Conservation (phyloP, 2,329 filamentous ascomycete genomes). For the Stenocarpella maydis region DNA sequence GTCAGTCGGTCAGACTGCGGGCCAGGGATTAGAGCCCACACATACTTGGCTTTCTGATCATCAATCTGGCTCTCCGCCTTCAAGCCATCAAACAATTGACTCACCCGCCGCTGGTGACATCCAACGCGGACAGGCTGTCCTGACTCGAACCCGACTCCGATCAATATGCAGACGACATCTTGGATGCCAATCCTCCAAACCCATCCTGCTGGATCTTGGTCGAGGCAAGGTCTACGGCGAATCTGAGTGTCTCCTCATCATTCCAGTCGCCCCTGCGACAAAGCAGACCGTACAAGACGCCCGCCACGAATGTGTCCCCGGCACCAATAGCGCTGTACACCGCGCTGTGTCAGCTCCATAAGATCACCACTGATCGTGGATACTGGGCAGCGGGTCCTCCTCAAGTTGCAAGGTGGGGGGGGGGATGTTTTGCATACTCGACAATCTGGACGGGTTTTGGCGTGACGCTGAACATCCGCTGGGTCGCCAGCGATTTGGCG, state of each 20-base stretch:
- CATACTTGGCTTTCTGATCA: slow-evolving; percentile 7
- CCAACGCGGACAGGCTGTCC: not conserved
- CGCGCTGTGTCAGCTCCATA: slow-evolving; percentile 25
- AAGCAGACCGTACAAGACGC: slow-evolving; percentile 70
- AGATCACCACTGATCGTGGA: slow-evolving; percentile 3
- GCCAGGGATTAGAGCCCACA: slow-evolving; percentile 16
- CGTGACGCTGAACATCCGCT: slow-evolving; percentile 35
- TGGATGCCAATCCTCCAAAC: slow-evolving; percentile 61
- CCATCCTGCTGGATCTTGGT: slow-evolving; percentile 74
- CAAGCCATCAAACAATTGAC: slow-evolving; percentile 37
- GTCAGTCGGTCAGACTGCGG: slow-evolving; percentile 11
- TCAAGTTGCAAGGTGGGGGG: not conserved
- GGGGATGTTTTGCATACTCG: slow-evolving; percentile 58
- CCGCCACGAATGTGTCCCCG: slow-evolving; percentile 79
- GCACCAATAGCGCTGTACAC: slow-evolving; percentile 70
- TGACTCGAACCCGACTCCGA: slow-evolving; percentile 31
- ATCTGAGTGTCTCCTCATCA: slow-evolving; percentile 57
- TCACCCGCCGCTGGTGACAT: slow-evolving; percentile 32
- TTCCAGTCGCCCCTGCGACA: slow-evolving; percentile 59
- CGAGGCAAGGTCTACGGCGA: slow-evolving; percentile 70
- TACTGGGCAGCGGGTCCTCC: slow-evolving; percentile 8
- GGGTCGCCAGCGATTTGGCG: slow-evolving; percentile 50
- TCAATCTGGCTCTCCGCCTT: slow-evolving; percentile 1
- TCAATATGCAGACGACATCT: slow-evolving; percentile 28
- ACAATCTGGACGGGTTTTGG: slow-evolving; percentile 55